Percentiles rank a stretch among this genome's conserved stretches.
Conservation (phyloP, 208 protist genomes). For the Porcisia deanei region DNA sequence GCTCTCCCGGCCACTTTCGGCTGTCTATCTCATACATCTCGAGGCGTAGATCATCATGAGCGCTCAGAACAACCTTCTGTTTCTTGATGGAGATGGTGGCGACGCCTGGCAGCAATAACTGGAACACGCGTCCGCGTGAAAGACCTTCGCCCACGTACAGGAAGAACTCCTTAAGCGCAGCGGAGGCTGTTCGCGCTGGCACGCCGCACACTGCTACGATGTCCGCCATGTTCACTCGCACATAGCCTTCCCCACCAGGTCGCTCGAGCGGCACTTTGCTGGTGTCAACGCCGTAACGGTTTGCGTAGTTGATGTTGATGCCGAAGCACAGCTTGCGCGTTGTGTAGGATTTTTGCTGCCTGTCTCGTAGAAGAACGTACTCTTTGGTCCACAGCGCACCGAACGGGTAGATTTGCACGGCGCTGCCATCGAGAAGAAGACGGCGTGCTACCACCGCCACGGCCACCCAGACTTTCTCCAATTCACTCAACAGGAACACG, state of each 20-base stretch:
- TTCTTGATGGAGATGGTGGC: conserved; percentile 66
- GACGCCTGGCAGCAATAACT: conserved; percentile 65
- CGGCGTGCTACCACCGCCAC: conserved; percentile 56
- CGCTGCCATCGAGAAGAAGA: conserved; percentile 55
- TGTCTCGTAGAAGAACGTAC: conserved; percentile 41
- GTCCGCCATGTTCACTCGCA: conserved; percentile 52
- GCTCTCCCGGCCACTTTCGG: conserved; percentile 62
- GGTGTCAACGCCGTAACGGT: conserved; percentile 49
- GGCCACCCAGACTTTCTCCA: conserved; percentile 83
- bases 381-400: conserved; percentile 69
- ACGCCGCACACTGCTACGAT: conserved; percentile 67
- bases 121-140: conserved; percentile 62
- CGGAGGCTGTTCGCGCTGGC: conserved; percentile 56
- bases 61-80: conserved; percentile 51
- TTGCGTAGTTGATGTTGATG: conserved; percentile 47
- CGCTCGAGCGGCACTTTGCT: conserved; percentile 38
- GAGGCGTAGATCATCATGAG: conserved; percentile 51
- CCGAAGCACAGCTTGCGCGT: conserved; percentile 48
- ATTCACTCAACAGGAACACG: conserved; percentile 83
- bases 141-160: conserved; percentile 84
- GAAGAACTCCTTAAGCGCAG: conserved; percentile 82
- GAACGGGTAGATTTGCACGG: conserved; percentile 67
- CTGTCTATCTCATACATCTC: conserved; percentile 78
- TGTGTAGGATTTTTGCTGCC: conserved; percentile 35
- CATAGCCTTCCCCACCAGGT: conserved; percentile 23